A percentile compares a stretch with the other conserved stretches of the same genome.
Evolutionary conservation across 2,329 filamentous ascomycete species (phyloP).

Genomic region (Ophiostoma fasciatum): DNA sequence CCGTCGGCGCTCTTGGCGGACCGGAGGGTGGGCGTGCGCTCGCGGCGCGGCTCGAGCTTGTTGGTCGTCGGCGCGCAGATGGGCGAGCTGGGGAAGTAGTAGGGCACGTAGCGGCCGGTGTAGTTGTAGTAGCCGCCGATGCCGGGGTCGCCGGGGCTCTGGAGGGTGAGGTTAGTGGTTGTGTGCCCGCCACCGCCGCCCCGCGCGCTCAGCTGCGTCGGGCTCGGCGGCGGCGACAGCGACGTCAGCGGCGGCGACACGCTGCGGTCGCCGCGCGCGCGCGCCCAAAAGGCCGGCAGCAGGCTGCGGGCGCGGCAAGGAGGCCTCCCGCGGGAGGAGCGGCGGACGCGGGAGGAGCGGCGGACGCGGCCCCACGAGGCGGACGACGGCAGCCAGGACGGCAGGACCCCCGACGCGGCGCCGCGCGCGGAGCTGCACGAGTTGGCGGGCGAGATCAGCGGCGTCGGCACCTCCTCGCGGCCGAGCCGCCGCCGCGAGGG

Average conservation of each 20-base stretch:
- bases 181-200: not conserved
- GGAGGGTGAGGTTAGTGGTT: too few species aligned
- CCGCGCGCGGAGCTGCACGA: conserved; percentile 11
- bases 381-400: too few species aligned
- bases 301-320: conserved; percentile 24
- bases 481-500: conserved; percentile 8
- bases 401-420: not conserved
- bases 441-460: conserved; percentile 24
- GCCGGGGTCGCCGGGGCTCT: too few species aligned
- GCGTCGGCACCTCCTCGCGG: conserved; percentile 23
- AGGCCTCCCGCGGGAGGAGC: too few species aligned
- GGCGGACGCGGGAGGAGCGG: too few species aligned
- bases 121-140: conserved; percentile 2
- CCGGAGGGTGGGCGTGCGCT: conserved; percentile 10
- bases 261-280: conserved; percentile 11
- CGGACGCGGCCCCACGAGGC: too few species aligned
- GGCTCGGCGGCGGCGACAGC: conserved; percentile 16
- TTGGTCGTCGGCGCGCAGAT: conserved; percentile 22
- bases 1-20: not conserved
- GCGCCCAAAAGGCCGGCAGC: conserved; percentile 22
- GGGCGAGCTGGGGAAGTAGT: conserved; percentile 23
- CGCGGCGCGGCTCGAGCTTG: conserved; percentile 19
- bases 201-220: conserved; percentile 3
- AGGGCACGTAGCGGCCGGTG: conserved; percentile 1
- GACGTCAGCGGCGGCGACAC: conserved; percentile 18